These are phyloP conservation scores for Aulographum hederae DNA, from an alignment of 2,329 filamentous ascomycete species.

Conservation along the genomic window DNA sequence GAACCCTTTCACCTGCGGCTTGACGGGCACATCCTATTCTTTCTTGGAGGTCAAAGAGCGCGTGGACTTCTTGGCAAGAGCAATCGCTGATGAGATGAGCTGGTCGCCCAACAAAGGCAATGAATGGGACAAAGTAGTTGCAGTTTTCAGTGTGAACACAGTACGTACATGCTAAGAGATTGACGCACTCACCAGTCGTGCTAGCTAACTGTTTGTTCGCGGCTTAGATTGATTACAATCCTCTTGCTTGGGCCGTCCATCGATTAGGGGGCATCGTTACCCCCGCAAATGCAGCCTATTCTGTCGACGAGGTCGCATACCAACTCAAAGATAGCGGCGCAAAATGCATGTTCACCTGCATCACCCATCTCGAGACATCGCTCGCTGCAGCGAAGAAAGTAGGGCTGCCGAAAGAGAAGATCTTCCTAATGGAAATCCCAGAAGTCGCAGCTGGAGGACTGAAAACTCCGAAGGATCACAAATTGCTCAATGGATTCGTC, in stretches of 20 bases:
- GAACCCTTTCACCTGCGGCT: conserved; percentile 59
- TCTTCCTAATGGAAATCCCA: conserved; percentile 54
- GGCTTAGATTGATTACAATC: conserved; percentile 51
- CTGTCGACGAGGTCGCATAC: conserved; percentile 48
- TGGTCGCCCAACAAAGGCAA: conserved; percentile 52
- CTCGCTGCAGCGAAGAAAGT: conserved; percentile 44
- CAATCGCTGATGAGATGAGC: conserved; percentile 50
- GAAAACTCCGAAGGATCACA: conserved; percentile 30
- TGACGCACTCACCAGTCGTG: no score
- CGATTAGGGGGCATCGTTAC: conserved; percentile 55
- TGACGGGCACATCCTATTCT: conserved; percentile 51
- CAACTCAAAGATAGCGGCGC: conserved; percentile 53
- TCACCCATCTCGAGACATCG: conserved; percentile 44
- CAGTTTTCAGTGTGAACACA: conserved; percentile 64
- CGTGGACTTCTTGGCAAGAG: conserved; percentile 48
- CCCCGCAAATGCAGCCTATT: conserved; percentile 61
- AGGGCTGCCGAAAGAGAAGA: conserved; percentile 42
- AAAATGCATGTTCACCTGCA: conserved; percentile 53
- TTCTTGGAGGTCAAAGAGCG: conserved; percentile 44
- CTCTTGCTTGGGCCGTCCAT: conserved; percentile 56
- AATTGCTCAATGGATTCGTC: conserved; percentile 49
- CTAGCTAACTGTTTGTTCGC: no score
- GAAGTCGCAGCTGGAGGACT: conserved; percentile 30
- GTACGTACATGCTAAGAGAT: conserved; percentile 24
- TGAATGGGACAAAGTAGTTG: conserved; percentile 69